Evolutionary conservation across 139 green algal genomes (phyloP).

Genomic region (Desmodesmus armatus): DNA sequence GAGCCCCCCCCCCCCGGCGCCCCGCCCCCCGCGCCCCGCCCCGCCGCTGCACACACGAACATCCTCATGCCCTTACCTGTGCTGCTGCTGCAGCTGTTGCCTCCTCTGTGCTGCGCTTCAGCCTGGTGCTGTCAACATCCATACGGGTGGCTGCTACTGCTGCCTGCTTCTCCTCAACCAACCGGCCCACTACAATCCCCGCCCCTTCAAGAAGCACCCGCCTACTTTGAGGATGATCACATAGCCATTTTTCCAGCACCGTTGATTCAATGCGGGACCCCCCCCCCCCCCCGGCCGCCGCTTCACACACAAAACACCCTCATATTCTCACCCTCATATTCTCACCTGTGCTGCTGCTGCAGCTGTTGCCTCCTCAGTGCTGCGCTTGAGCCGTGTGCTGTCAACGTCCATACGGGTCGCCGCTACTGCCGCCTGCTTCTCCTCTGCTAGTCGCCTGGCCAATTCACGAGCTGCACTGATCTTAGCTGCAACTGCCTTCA

Average conservation of each 20-base stretch:
- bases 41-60: not conserved
- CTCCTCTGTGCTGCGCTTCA: slow-evolving; percentile 54
- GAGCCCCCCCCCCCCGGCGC: not conserved
- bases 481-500: slow-evolving; percentile 71
- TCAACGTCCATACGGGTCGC: slow-evolving; percentile 51
- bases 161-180: slow-evolving; percentile 85
- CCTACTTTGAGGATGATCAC: too few relatives aligned
- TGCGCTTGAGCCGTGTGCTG: slow-evolving; percentile 43
- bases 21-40: not conserved
- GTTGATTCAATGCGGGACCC: not conserved
- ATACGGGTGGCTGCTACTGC: slow-evolving; percentile 57
- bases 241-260: not conserved
- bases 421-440: slow-evolving; percentile 79
- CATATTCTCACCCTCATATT: not conserved
- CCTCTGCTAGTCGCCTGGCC: slow-evolving; percentile 83
- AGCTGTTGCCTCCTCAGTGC: slow-evolving; percentile 58
- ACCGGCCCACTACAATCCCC: too few relatives aligned
- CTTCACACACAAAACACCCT: not conserved
- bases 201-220: too few relatives aligned
- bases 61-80: slow-evolving; percentile 8
- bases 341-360: slow-evolving; percentile 54
- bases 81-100: slow-evolving; percentile 59
- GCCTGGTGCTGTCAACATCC: slow-evolving; percentile 13
- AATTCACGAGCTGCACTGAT: slow-evolving; percentile 81
- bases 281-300: not conserved